Base-by-base conservation (phyloP, 2,329 filamentous ascomycete genomes). In the Aspergillus terreus region DNA sequence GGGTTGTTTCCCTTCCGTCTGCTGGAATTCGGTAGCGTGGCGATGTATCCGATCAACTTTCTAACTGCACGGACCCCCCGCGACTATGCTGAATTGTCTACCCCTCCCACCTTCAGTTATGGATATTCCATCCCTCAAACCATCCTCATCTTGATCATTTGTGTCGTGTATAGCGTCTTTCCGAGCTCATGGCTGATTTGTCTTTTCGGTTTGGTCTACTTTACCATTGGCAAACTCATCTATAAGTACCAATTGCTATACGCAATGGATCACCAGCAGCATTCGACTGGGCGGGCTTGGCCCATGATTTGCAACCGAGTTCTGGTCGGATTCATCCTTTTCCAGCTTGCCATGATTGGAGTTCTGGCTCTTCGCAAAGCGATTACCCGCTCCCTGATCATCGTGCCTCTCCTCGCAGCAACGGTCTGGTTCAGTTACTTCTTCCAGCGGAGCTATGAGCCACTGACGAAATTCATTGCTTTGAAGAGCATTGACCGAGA, bases 71-170 rank as follows among this genome's bases (percentile, higher is more conserved):
- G 86, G 63, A 97, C 94, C 0, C 94, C 94, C 2, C 83, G 95
- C 65, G 92, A 99, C 65, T 91, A 88, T 64, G 87, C 88, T 1
- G 86, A 95, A 66, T 78, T 97, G 15, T 81, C 86, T 15, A 82
- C 88, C 54, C 92, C 95, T 1, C 89, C 91, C 0, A 78, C 87
- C 9, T 99, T 99, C 73, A 92, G 89, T 69, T 99, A 99, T 63
- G 94, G 94, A 19, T 96, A 96, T 72, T 97, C 91, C 63, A 81
- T 99, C 6, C 94, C 94, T 0, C 95, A 94, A 19, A 90, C 92
- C 0, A 82, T 99, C 51, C 82, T 99, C 10, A 85, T 97, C 14
- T 92, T 96, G 72, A 95, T 97, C 64, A 87, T 99, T 27, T 97
- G 94, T 64, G 81, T 96, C 38, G 92, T 97, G 6, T 99, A 99